A percentile compares a stretch with the other conserved stretches of the same genome.
Conservation (phyloP, 2,329 filamentous ascomycete genomes). For the Hymenoscyphus occultus region DNA sequence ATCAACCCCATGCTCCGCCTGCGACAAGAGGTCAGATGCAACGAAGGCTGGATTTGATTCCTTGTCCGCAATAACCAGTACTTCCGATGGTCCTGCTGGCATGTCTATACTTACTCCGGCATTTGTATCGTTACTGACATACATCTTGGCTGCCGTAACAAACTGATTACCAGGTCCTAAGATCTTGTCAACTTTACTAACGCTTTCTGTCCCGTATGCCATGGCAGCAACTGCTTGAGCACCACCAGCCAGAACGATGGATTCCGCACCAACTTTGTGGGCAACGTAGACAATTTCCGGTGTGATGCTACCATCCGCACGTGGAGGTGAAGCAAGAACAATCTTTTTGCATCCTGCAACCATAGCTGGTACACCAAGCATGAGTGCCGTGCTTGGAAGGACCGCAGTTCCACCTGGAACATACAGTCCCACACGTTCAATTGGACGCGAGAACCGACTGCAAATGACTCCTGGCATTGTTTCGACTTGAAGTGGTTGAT, state of each 20-base stretch:
- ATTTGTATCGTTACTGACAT: conserved; percentile 94
- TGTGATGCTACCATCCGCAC: conserved; percentile 83
- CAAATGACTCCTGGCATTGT: conserved; percentile 98
- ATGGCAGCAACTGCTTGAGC: conserved; percentile 94
- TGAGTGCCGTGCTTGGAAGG: conserved; percentile 93
- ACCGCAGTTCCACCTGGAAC: conserved; percentile 95
- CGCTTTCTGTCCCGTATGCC: conserved; percentile 93
- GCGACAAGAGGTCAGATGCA: conserved; percentile 87
- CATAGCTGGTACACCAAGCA: conserved; percentile 97
- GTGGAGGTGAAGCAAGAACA: conserved; percentile 86
- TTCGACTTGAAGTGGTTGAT: conserved; percentile 79
- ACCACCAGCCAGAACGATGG: conserved; percentile 91
- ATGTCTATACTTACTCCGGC: conserved; percentile 96
- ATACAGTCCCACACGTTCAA: conserved; percentile 94
- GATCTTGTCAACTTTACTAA: conserved; percentile 98
- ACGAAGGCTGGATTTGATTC: conserved; percentile 90
- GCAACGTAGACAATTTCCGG: conserved; percentile 97
- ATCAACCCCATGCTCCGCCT: conserved; percentile 95
- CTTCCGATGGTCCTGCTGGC: conserved; percentile 94
- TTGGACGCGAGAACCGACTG: conserved; percentile 86
- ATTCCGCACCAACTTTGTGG: conserved; percentile 93
- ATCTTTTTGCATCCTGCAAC: conserved; percentile 96
- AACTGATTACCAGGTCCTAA: conserved; percentile 97
- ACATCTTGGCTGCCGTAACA: conserved; percentile 97
- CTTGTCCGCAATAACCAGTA: conserved; percentile 91